A percentile compares a stretch with the other conserved stretches of the same genome.
Evolutionary conservation across 2,329 filamentous ascomycete genomes (phyloP).

Genomic region (Albifimbria verrucaria): DNA sequence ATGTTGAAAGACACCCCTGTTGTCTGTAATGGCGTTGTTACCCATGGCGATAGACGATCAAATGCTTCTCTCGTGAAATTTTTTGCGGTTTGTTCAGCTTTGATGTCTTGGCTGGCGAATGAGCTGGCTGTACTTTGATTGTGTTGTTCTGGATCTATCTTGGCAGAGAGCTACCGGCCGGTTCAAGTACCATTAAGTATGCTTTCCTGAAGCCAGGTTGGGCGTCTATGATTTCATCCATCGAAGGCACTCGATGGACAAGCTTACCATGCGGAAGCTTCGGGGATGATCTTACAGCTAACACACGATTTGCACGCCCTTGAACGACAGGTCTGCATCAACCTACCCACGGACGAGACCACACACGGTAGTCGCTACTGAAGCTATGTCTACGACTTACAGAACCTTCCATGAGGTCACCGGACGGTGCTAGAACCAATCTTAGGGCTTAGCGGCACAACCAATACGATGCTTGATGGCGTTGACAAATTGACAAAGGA

Average conservation of each 20-base stretch:
- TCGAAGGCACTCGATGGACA: neutral
- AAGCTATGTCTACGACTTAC: neutral
- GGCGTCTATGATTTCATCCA: neutral
- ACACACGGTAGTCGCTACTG: neutral
- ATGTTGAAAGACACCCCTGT: conserved; percentile 43
- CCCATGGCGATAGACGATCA: conserved; percentile 12
- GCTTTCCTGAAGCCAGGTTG: neutral
- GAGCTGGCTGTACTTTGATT: neutral
- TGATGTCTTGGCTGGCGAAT: neutral
- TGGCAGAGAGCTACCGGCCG: neutral
- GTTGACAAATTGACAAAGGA: neutral
- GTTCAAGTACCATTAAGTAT: neutral
- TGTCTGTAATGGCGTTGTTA: conserved; percentile 44
- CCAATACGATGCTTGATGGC: neutral
- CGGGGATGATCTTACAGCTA: neutral
- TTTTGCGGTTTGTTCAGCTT: neutral
- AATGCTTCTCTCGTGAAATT: too few species aligned
- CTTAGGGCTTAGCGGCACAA: neutral
- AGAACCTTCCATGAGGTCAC: neutral
- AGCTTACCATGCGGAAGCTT: neutral
- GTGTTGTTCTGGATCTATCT: neutral
- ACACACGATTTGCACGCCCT: too few species aligned
- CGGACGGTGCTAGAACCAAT: neutral
- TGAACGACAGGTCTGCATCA: too few species aligned
- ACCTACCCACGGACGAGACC: too few species aligned